Base-by-base conservation (phyloP, 306 rosid species). In the Inga leiocalycina region DNA sequence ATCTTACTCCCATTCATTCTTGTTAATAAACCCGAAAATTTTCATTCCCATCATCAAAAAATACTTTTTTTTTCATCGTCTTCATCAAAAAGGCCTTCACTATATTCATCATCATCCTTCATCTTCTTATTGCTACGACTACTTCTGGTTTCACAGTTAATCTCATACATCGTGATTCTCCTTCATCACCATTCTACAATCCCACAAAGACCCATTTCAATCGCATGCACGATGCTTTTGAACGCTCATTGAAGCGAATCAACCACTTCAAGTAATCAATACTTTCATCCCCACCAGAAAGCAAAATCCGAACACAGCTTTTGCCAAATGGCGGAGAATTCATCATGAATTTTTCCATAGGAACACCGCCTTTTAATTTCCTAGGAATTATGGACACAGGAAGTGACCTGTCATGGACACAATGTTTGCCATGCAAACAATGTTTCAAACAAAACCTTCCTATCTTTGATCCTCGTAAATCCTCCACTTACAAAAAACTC, bases 121-220 rank as follows among this genome's bases (percentile, higher is more conserved):
- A 70, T n/a, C 27, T 79, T 0, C 22, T 65, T 65, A n/a, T 79
- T 74, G 76, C 76, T 8, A 65, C 54, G 19, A 0, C 62, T 22
- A 1, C 3, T 32, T 4, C 0, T 16, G 84, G 86, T 2, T 69
- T 91, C 56, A 76, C 86, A 0, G 65, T 72, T 24, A 57, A 90
- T 27, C 86, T 94, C 49, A 74, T 91, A 8, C 95, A 75, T 44
- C 89, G 85, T 20, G 94, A 89, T 67, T 92, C 94, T 0, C 89
- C 88, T 34, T 41, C 71, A 2, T 94, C 98, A 4, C 93, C 91
- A 0, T 74, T 34, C 24, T 83, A 83, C 52, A 66, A 88, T 65
- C 82, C 89, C 17, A 84, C 90, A 6, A 71, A 27, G 11, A 77
- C 89, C 46, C 74, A 34, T 30, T 88, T 46, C 13, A 70, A 66